These are phyloP conservation scores for Teunomyces gatunensis DNA, from an alignment of 805 yeast genomes.

Conservation along the genomic window DNA sequence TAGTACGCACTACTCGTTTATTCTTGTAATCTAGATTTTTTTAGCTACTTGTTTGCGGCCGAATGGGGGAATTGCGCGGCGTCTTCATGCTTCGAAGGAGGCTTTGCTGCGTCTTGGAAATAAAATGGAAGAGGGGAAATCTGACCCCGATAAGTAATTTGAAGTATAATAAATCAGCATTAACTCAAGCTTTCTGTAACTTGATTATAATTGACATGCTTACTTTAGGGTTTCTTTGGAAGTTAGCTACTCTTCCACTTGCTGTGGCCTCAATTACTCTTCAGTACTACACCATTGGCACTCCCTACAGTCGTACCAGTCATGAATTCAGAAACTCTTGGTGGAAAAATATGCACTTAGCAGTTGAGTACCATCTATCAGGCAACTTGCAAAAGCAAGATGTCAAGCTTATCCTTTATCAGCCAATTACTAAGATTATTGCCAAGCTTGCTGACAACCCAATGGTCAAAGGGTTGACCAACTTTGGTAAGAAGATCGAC, in stretches of 20 bases:
- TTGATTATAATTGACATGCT: constrained; percentile 10
- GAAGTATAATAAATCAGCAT: neutral
- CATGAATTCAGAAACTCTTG: constrained; percentile 26
- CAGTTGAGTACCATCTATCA: constrained; percentile 26
- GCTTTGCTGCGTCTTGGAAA: neutral
- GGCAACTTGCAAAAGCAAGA: constrained; percentile 20
- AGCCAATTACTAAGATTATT: constrained; percentile 20
- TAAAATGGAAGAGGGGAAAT: neutral
- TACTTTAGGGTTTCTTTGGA: constrained; percentile 17
- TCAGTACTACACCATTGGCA: constrained; percentile 33
- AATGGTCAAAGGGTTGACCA: constrained; percentile 6
- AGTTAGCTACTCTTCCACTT: constrained; percentile 24
- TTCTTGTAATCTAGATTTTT: constrained; percentile 1
- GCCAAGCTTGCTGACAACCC: constrained; percentile 11
- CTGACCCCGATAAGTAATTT: neutral
- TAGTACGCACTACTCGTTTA: neutral
- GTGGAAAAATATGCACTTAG: constrained; percentile 27
- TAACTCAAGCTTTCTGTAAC: neutral
- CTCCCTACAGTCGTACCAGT: constrained; percentile 26
- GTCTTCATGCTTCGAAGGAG: neutral
- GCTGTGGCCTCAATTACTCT: constrained; percentile 17
- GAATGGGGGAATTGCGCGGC: neutral
- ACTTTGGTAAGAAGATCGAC: constrained; percentile 13
- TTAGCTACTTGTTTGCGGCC: neutral
- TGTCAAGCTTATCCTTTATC: constrained; percentile 18